phyloP scores from a whole-genome alignment of 164 flowering plant species.

The Macadamia integrifolia region DNA sequence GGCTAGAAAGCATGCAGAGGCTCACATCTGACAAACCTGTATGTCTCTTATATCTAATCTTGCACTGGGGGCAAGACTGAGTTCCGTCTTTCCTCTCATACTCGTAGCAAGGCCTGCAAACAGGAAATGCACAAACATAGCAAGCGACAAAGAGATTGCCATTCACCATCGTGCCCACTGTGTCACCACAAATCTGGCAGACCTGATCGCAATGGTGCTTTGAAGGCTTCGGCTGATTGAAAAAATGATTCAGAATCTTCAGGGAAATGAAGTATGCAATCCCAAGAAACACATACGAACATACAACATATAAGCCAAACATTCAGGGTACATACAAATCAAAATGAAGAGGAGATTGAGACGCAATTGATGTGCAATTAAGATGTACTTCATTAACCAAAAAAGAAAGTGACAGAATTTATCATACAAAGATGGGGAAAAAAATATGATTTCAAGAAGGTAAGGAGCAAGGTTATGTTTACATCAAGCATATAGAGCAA shows the following conservation, averaged over 20 bases:
- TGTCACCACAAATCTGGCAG: conserved; percentile 59
- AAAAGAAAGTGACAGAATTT: neutral
- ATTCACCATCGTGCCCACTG: conserved; percentile 30
- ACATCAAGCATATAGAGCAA: neutral
- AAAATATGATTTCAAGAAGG: too few species aligned
- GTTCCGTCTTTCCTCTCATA: conserved; percentile 60
- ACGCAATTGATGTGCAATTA: neutral
- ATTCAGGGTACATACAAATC: neutral
- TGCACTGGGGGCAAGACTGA: conserved; percentile 59
- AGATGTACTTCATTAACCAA: too few species aligned
- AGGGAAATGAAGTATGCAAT: neutral
- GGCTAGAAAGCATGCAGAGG: neutral
- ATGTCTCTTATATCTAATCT: conserved; percentile 49
- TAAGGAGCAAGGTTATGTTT: too few species aligned
- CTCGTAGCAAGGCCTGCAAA: conserved; percentile 56
- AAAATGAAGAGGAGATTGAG: neutral
- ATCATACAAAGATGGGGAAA: neutral
- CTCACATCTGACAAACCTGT: conserved; percentile 29
- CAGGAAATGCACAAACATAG: conserved; percentile 55
- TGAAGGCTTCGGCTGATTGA: conserved; percentile 30
- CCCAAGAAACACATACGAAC: neutral
- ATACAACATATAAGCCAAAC: neutral
- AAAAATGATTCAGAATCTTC: neutral
- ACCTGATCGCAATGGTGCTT: conserved; percentile 35
- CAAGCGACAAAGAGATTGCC: conserved; percentile 56